Evolutionary conservation across 768 basidiomycete genomes (phyloP).

Genomic region (Leccinum pellstonianum): DNA sequence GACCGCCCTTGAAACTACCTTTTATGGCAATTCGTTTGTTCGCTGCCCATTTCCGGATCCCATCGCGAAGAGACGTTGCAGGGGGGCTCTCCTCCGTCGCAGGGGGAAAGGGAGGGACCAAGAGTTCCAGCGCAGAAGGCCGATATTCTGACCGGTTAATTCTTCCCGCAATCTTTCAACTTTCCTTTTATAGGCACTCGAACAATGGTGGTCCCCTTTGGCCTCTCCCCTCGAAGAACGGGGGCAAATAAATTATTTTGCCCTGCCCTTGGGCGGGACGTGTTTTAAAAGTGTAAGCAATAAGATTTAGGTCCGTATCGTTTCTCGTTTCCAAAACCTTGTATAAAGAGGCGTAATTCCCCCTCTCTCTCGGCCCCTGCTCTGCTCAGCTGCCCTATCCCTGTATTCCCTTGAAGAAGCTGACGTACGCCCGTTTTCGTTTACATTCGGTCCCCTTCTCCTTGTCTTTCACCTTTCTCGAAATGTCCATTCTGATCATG

Average conservation of each 20-base stretch:
- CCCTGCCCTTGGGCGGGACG: conserved; percentile 24
- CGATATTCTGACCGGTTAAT: conserved; percentile 30
- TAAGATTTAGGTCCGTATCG: conserved; percentile 26
- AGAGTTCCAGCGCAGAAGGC: conserved; percentile 37
- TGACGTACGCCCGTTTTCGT: conserved; percentile 39
- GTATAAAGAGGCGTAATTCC: conserved; percentile 30
- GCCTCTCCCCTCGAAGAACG: conserved; percentile 18
- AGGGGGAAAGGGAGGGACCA: conserved; percentile 17
- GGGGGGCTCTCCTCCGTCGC: conserved; percentile 21
- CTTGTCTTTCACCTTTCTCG: background rate
- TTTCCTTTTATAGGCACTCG: conserved; percentile 31
- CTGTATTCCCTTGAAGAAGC: conserved; percentile 23
- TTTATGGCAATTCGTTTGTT: conserved; percentile 39
- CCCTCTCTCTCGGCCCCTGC: conserved; percentile 31
- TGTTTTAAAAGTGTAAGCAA: conserved; percentile 28
- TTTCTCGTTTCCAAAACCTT: conserved; percentile 29
- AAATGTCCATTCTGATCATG: conserved; percentile 28
- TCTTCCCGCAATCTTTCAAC: conserved; percentile 30
- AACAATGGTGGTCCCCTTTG: conserved; percentile 31
- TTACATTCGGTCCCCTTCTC: conserved; percentile 25
- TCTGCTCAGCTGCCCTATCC: conserved; percentile 28
- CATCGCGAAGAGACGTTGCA: conserved; percentile 24
- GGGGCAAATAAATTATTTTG: background rate
- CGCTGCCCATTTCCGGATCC: conserved; percentile 32
- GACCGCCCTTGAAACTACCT: conserved; percentile 38